Percentiles rank a stretch among this genome's conserved stretches.
These are phyloP conservation scores for Grosmannia clavigera DNA, from an alignment of 2,329 filamentous ascomycete species.

Conservation along the genomic window DNA sequence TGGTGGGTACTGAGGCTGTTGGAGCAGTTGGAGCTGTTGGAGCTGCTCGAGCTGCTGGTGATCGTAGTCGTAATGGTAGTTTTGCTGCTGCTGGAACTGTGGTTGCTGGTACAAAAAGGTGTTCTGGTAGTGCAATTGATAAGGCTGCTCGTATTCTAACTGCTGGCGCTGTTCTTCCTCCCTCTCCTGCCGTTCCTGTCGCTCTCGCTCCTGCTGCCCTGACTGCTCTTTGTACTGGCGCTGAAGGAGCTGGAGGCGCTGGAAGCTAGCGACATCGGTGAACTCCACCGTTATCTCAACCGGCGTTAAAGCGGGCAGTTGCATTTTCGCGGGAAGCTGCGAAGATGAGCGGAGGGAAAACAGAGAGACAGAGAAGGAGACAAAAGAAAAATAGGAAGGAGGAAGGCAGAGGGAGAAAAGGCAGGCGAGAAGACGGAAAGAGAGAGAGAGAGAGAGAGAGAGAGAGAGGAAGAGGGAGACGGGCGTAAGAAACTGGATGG, in stretches of 20 bases:
- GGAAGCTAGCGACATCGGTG: slow-evolving; percentile 16
- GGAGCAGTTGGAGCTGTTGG: slow-evolving; percentile 1
- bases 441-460: background rate
- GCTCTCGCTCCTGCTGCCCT: slow-evolving; percentile 2
- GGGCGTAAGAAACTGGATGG: background rate
- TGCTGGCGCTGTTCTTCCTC: slow-evolving; percentile 11
- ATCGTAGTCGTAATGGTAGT: slow-evolving; percentile 4
- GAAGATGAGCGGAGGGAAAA: background rate
- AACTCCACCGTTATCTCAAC: slow-evolving; percentile 28
- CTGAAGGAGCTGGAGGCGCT: slow-evolving; percentile 8
- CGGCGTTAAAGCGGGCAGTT: slow-evolving; percentile 32
- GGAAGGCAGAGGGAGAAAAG: background rate
- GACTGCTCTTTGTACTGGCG: slow-evolving; percentile 5
- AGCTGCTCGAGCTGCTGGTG: slow-evolving; percentile 8
- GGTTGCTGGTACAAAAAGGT: background rate
- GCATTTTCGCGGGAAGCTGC: slow-evolving; percentile 31
- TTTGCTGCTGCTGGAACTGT: background rate
- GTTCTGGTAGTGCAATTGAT: background rate
- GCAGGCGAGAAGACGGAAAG: background rate
- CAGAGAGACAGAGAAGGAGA: slow-evolving; percentile 1
- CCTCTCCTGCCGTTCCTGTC: background rate
- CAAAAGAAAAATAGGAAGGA: slow-evolving; percentile 4
- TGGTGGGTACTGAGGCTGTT: background rate
- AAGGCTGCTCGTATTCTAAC: background rate
- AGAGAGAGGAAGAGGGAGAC: background rate